phyloP scores from a whole-genome alignment of 2,329 filamentous ascomycete genomes.

The Tolypocladium album region DNA sequence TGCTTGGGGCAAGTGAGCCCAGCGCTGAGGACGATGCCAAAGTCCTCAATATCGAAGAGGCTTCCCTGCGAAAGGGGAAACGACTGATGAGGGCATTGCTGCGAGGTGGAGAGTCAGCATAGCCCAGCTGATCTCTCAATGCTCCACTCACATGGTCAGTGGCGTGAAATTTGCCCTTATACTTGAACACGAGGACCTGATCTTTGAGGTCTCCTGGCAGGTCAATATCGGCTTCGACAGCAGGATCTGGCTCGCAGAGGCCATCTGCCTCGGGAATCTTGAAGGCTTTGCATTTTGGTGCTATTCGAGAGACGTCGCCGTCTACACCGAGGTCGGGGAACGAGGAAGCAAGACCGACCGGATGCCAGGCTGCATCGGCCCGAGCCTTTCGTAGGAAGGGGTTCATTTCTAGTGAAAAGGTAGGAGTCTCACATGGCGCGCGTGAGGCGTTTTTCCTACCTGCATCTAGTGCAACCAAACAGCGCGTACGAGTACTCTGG shows the following conservation, averaged over 20 bases:
- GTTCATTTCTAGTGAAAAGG: constrained; percentile 9
- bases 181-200: constrained; percentile 56
- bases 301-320: constrained; percentile 24
- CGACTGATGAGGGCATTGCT: constrained; percentile 58
- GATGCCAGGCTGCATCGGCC: constrained; percentile 32
- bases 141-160: constrained; percentile 52
- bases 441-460: background rate
- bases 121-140: background rate
- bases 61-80: constrained; percentile 53
- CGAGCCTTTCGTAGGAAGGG: constrained; percentile 8
- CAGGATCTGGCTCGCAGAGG: constrained; percentile 24
- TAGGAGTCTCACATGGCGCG: background rate
- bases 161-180: constrained; percentile 53
- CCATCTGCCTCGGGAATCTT: constrained; percentile 30
- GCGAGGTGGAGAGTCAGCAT: background rate
- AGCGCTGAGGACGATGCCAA: constrained; percentile 50
- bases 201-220: constrained; percentile 32
- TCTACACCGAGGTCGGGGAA: constrained; percentile 41
- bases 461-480: background rate
- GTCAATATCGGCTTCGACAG: constrained; percentile 20
- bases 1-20: constrained; percentile 60
- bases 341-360: constrained; percentile 41
- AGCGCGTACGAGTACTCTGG: too few species aligned
- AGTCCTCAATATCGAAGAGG: constrained; percentile 64
- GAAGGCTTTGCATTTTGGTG: constrained; percentile 48